A percentile compares a stretch with the other conserved stretches of the same genome.
These are phyloP conservation scores for Candida manassasensis DNA, from an alignment of 805 yeast genomes.

Conservation along the genomic window DNA sequence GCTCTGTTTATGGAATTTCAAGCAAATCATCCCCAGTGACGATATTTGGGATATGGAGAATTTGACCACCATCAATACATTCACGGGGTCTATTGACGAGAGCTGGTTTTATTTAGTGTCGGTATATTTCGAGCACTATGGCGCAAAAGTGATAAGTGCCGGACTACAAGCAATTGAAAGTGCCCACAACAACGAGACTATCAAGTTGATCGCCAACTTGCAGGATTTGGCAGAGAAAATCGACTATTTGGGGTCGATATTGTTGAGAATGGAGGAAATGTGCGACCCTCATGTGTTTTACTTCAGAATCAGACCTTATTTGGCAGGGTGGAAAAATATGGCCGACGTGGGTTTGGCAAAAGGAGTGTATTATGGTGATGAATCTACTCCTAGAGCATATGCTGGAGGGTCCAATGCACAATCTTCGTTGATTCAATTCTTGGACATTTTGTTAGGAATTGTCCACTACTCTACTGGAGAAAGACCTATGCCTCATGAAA, in stretches of 20 bases:
- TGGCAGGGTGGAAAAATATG: conserved; percentile 96
- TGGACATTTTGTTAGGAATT: conserved; percentile 72
- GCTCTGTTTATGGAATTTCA: conserved; percentile 83
- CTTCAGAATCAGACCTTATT: conserved; percentile 77
- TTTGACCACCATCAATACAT: conserved; percentile 75
- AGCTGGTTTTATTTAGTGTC: conserved; percentile 91
- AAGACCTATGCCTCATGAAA: conserved; percentile 26
- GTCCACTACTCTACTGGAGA: conserved; percentile 78
- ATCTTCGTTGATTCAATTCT: conserved; percentile 79
- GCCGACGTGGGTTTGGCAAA: conserved; percentile 67
- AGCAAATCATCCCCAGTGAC: conserved; percentile 46
- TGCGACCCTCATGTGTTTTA: conserved; percentile 93
- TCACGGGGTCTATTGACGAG: conserved; percentile 87
- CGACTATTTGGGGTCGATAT: conserved; percentile 64
- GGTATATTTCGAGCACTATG: conserved; percentile 78
- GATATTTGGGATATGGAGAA: conserved; percentile 54
- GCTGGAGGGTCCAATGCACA: conserved; percentile 96
- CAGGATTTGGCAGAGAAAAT: conserved; percentile 70
- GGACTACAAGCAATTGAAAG: conserved; percentile 66
- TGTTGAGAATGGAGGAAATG: conserved; percentile 85
- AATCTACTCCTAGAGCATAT: conserved; percentile 46
- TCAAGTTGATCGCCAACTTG: conserved; percentile 40
- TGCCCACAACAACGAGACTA: conserved; percentile 44
- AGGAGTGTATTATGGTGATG: conserved; percentile 77
- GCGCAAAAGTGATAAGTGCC: conserved; percentile 62